phyloP scores from a whole-genome alignment of 768 basidiomycete genomes.

The Chalciporus chontae region DNA sequence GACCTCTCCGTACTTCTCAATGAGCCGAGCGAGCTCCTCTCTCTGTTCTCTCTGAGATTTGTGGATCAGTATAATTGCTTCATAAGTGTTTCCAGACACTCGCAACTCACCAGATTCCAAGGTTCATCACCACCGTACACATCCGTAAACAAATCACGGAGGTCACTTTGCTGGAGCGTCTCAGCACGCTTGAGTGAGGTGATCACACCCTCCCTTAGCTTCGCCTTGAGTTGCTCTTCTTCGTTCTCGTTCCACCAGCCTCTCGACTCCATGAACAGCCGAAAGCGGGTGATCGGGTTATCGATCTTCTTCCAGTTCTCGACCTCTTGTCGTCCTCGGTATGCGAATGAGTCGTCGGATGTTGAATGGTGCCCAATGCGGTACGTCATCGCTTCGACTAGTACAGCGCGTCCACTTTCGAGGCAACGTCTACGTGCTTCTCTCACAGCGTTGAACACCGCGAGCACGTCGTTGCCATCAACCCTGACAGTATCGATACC shows the following conservation, averaged over 20 bases:
- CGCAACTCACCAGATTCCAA: conserved; percentile 72
- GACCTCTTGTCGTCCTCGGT: conserved; percentile 84
- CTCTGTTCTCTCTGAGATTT: conserved; percentile 70
- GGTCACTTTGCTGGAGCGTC: conserved; percentile 56
- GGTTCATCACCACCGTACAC: conserved; percentile 84
- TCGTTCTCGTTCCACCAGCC: conserved; percentile 82
- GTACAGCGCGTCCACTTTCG: conserved; percentile 75
- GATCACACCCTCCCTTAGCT: conserved; percentile 72
- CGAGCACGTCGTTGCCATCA: conserved; percentile 90
- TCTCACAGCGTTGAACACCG: conserved; percentile 69
- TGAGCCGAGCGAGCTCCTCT: conserved; percentile 65
- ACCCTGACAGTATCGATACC: conserved; percentile 90
- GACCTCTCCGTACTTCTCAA: conserved; percentile 81
- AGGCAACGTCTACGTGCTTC: conserved; percentile 71
- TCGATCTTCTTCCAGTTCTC: conserved; percentile 90
- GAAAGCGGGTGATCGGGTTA: conserved; percentile 82
- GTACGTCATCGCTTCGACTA: conserved; percentile 91
- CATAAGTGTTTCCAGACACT: neutral
- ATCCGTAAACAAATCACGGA: conserved; percentile 83
- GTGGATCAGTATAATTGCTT: neutral
- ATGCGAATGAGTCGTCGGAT: conserved; percentile 94
- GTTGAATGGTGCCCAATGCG: conserved; percentile 94
- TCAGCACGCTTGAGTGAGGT: conserved; percentile 77
- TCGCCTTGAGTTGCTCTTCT: conserved; percentile 67
- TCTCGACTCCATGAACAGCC: conserved; percentile 76